phyloP scores from a whole-genome alignment of 768 basidiomycete species.

The Exidia glandulosa region DNA sequence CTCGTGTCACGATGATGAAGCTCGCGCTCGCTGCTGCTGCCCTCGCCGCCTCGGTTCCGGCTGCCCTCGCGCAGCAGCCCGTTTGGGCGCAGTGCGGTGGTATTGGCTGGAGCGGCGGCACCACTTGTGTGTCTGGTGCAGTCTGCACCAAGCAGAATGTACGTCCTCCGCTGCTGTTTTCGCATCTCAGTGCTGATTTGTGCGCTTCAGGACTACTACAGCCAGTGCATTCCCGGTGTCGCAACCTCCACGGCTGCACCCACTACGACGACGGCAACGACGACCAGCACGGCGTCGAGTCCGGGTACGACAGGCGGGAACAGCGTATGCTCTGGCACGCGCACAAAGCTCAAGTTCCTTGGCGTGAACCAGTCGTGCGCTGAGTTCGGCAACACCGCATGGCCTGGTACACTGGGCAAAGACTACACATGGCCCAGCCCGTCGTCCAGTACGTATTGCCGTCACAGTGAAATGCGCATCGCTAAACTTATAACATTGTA shows the following conservation, averaged over 20 bases:
- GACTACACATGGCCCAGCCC: conserved; percentile 41
- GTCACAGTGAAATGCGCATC: neutral
- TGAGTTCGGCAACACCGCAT: conserved; percentile 40
- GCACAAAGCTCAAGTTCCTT: conserved; percentile 50
- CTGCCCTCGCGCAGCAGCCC: neutral
- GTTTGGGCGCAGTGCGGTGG: neutral
- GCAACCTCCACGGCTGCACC: conserved; percentile 14
- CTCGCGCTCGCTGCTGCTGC: neutral
- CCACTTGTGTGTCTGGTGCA: neutral
- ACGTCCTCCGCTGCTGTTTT: too few species aligned
- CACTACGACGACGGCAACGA: conserved; percentile 17
- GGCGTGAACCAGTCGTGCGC: conserved; percentile 55
- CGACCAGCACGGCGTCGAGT: conserved; percentile 16
- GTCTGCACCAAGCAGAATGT: neutral
- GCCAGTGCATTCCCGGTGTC: conserved; percentile 10
- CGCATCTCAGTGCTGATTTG: neutral
- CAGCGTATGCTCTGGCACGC: conserved; percentile 24
- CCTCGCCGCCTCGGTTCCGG: neutral
- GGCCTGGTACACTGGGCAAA: conserved; percentile 34
- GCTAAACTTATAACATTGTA: neutral
- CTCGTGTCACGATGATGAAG: neutral
- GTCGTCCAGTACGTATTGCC: conserved; percentile 18
- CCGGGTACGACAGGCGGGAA: conserved; percentile 9
- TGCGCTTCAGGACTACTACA: neutral
- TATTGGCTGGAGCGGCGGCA: neutral